phyloP scores from a whole-genome alignment of 495 filamentous ascomycete species.

The Rhizodiscina lignyota region DNA sequence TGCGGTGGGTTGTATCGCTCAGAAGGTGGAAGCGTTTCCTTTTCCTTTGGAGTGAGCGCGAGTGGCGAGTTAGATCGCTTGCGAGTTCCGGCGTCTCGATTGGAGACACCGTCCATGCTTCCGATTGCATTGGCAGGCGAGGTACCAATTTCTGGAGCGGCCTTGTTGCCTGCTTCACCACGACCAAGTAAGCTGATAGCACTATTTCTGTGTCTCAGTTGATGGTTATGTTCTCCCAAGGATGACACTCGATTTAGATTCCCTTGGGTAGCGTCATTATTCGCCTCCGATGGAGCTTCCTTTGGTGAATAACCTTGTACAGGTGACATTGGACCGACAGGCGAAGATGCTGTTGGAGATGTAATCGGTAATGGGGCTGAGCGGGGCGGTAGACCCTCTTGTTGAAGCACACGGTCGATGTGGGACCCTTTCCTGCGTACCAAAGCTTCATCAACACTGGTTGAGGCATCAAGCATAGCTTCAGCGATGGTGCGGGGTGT shows the following conservation, averaged over 20 bases:
- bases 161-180: conserved; percentile 56
- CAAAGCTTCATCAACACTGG: conserved; percentile 58
- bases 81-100: conserved; percentile 27
- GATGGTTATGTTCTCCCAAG: conserved; percentile 9
- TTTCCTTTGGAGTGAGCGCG: neutral
- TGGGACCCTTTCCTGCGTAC: conserved; percentile 38
- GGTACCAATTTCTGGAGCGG: conserved; percentile 67
- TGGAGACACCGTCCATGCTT: conserved; percentile 43
- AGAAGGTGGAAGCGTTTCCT: neutral
- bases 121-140: conserved; percentile 72
- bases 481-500: conserved; percentile 54
- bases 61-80: too few species aligned
- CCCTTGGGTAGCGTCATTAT: too few species aligned
- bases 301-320: too few species aligned
- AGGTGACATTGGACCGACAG: too few species aligned
- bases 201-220: conserved; percentile 46
- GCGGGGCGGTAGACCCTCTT: too few species aligned
- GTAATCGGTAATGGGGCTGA: too few species aligned
- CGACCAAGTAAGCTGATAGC: conserved; percentile 70
- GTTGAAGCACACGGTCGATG: conserved; percentile 29
- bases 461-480: conserved; percentile 82
- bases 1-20: conserved; percentile 29
- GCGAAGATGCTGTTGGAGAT: too few species aligned
- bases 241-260: too few species aligned
- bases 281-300: too few species aligned